These are phyloP conservation scores for Geotrichum carabidarum DNA, from an alignment of 1,139 yeast genomes.

Conservation along the genomic window DNA sequence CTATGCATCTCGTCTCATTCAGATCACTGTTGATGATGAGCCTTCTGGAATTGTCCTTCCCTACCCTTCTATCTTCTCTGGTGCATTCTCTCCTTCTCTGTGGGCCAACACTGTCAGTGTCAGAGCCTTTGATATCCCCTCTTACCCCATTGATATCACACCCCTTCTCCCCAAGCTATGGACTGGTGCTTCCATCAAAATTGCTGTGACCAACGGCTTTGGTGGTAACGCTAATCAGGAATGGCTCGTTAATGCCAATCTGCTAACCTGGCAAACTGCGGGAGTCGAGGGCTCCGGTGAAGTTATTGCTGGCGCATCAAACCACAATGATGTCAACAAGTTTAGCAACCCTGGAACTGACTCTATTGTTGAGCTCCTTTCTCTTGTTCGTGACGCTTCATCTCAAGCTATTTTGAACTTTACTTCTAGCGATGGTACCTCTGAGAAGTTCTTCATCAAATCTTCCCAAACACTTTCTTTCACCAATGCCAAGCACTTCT, in stretches of 20 bases:
- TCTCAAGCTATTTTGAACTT: constrained; percentile 19
- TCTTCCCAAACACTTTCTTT: constrained; percentile 19
- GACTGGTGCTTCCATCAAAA: constrained; percentile 35
- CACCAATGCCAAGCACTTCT: constrained; percentile 18
- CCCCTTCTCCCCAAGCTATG: constrained; percentile 61
- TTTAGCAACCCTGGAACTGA: constrained; percentile 10
- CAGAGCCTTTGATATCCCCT: constrained; percentile 65
- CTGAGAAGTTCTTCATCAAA: constrained; percentile 14
- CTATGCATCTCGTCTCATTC: constrained; percentile 43
- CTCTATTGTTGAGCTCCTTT: constrained; percentile 15
- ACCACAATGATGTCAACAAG: constrained; percentile 12
- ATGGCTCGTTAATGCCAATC: constrained; percentile 68
- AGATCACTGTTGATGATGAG: constrained; percentile 33
- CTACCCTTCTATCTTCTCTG: constrained; percentile 57
- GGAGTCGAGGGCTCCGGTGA: constrained; percentile 32
- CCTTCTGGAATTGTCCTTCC: constrained; percentile 40
- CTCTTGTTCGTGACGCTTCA: constrained; percentile 14
- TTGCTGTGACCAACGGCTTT: constrained; percentile 53
- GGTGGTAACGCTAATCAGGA: constrained; percentile 40
- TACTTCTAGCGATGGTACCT: constrained; percentile 1
- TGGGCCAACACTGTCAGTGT: constrained; percentile 77
- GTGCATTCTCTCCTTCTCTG: constrained; percentile 70
- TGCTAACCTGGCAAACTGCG: constrained; percentile 54
- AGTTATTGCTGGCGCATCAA: constrained; percentile 8
- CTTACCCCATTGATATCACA: constrained; percentile 61